Conservation (phyloP, 768 basidiomycete species). For the Lentinula detonsa region DNA sequence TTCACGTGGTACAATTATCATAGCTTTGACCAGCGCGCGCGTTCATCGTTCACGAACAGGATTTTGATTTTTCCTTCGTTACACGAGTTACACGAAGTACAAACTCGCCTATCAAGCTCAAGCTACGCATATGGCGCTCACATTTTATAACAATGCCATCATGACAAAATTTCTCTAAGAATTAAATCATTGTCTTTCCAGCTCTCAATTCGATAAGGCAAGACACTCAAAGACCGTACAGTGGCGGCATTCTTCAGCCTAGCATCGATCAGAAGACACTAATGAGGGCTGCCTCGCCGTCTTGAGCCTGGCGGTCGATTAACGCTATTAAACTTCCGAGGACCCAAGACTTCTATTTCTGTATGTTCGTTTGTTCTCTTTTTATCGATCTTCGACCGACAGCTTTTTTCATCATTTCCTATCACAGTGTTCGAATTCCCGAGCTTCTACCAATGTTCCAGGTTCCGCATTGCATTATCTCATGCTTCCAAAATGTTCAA, state of each 20-base stretch:
- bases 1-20: no score
- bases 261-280: neutral
- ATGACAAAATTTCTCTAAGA: neutral
- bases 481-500: neutral
- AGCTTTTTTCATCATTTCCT: neutral
- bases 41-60: no score
- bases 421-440: neutral
- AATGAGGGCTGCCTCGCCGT: neutral
- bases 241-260: neutral
- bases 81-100: neutral
- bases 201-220: no score
- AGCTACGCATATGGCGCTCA: neutral
- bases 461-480: neutral
- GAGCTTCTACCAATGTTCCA: neutral
- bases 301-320: neutral
- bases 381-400: neutral
- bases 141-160: neutral
- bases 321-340: neutral
- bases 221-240: neutral
- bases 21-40: no score
- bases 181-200: neutral
- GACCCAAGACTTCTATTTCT: neutral
- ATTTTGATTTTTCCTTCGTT: no score
- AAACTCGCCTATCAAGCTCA: neutral
- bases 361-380: slow-evolving; percentile 3